Conservation (phyloP, 2,329 filamentous ascomycete species). For the Fusarium devonianum region DNA sequence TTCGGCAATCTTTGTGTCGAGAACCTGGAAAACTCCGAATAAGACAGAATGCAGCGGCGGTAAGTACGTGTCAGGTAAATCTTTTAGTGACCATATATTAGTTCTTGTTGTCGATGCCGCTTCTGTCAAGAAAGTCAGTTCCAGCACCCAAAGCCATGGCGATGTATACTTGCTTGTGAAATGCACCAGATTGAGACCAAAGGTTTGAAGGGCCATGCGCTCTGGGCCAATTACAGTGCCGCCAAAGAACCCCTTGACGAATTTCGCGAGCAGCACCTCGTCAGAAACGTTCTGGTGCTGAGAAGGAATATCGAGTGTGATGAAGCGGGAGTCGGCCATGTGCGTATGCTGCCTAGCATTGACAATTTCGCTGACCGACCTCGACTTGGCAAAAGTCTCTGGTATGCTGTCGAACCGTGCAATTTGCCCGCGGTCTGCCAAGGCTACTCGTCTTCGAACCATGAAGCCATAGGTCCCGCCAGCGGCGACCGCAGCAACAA, state of each 20-base stretch:
- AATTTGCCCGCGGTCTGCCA: slow-evolving; percentile 25
- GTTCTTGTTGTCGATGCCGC: slow-evolving; percentile 1
- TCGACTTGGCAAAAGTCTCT: slow-evolving; percentile 37
- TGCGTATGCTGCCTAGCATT: slow-evolving; percentile 34
- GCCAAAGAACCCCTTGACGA: slow-evolving; percentile 43
- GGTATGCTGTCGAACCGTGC: slow-evolving; percentile 23
- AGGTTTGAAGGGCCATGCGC: slow-evolving; percentile 20
- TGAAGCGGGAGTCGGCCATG: slow-evolving; percentile 36
- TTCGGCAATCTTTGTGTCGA: slow-evolving; percentile 21
- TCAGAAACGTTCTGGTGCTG: slow-evolving; percentile 30
- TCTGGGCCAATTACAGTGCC: slow-evolving; percentile 43
- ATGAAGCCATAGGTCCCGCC: slow-evolving; percentile 29
- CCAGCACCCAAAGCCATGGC: rapidly evolving
- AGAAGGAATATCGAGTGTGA: slow-evolving; percentile 33
- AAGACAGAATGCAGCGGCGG: slow-evolving; percentile 33
- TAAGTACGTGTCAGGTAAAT: slow-evolving; percentile 28
- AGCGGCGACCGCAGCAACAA: slow-evolving; percentile 12
- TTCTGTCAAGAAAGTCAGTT: slow-evolving; percentile 12
- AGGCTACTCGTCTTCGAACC: slow-evolving; percentile 19
- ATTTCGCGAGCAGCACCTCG: slow-evolving; percentile 40
- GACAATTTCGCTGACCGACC: slow-evolving; percentile 36
- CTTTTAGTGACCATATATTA: slow-evolving; percentile 27
- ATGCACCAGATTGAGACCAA: slow-evolving; percentile 15
- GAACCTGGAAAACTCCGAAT: slow-evolving; percentile 42
- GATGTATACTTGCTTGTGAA: slow-evolving; percentile 24